These are phyloP conservation scores for Lactarius sanguifluus DNA, from an alignment of 768 basidiomycete species.

Conservation along the genomic window DNA sequence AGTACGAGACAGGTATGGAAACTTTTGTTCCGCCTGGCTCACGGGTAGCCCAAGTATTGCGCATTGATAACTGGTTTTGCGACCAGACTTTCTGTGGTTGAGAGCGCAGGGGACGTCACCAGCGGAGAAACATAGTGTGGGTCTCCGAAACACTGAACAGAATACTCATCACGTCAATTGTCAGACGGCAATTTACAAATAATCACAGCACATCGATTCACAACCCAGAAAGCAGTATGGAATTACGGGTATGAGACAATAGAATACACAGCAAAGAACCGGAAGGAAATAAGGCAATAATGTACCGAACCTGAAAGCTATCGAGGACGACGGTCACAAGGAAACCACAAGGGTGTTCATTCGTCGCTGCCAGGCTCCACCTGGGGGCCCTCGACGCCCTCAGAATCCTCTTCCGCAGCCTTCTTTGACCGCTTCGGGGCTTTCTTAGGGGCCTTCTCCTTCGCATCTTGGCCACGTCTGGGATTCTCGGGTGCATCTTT, in stretches of 20 bases:
- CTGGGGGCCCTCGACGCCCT: constrained; percentile 17
- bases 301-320: not conserved
- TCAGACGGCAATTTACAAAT: not conserved
- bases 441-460: constrained; percentile 45
- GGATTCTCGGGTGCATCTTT: constrained; percentile 62
- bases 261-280: constrained; percentile 10
- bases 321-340: not conserved
- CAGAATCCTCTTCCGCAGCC: constrained; percentile 1
- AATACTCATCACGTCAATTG: not conserved
- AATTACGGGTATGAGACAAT: constrained; percentile 15
- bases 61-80: too few species aligned
- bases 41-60: not conserved
- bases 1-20: not conserved
- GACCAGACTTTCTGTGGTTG: too few species aligned
- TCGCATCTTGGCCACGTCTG: constrained; percentile 55
- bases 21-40: not conserved
- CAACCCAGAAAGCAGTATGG: not conserved
- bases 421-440: constrained; percentile 32
- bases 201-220: not conserved
- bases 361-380: constrained; percentile 29
- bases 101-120: not conserved
- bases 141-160: not conserved
- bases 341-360: constrained; percentile 19
- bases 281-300: constrained; percentile 10
- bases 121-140: not conserved